Base-by-base conservation (phyloP, 176 grass and related monocot species). In the Cenchrus fungigraminus region DNA sequence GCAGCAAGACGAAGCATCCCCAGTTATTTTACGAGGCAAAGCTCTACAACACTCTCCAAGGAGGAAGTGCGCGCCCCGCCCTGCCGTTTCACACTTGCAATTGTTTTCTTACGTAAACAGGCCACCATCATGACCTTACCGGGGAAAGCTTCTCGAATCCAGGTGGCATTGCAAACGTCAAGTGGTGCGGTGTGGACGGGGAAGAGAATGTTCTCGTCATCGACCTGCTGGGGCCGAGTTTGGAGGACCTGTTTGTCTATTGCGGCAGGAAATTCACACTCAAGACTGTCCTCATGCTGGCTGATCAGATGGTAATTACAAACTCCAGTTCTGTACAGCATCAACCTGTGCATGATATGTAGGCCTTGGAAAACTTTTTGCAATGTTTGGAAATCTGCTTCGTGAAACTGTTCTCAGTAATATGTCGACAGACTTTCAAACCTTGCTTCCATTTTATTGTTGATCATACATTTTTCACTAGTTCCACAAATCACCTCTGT, bases 1-100 rank as follows among this genome's bases (percentile, higher is more conserved):
- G 88, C 75, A 78, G 83, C 64, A 88, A 58, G 9, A 82, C 90
- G 9, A 95, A 95, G 25, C 93, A 95, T 64, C 90, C 93, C 16
- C 93, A 95, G 76, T 68, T 95, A 71, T 85, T 95, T 81, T 95
- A 95, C 3, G 93, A 95, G 83, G 93, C 93, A 16, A 95, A 95
- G 71, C 77, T 95, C 79, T 95, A 95, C 84, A 92, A 79, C 17
- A 31, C 82, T 8, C 88, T 95, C 57, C 90, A 92, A 77, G 90
- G 93, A 74, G 90, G 88, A 90, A 95, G 90, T 92, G 82, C 6
- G 85, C 56, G 9, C 31, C 4, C 34, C 25, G 25, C 25, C 51
- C 51, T 28, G 7, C 4, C 56, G 10, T 55, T 2, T 11, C 73
- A 58, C 25, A 22, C 57, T 13, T 19, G 11, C 5, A 28, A 60